Base-by-base conservation (phyloP, 2,329 filamentous ascomycete genomes). In the Monilinia polystroma region DNA sequence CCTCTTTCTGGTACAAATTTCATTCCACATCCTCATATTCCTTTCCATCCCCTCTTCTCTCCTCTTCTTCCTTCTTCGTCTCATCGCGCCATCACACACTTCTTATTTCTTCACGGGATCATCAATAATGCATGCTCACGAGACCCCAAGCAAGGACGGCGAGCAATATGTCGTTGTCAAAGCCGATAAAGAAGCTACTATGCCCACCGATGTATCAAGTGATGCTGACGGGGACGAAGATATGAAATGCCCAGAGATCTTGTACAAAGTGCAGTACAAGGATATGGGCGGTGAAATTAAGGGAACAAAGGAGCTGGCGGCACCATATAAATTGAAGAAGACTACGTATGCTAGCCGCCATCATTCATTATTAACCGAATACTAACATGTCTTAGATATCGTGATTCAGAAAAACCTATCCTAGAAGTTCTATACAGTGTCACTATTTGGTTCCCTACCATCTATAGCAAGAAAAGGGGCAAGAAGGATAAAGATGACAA, bases 221-320 rank as follows among this genome's bases (percentile, higher is more conserved):
- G 64, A 70, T 59, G 58, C 66, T 16, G 67, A 49, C 4, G 63
- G 67, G 20, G 68, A 63, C 32, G 65, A 68, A 29, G 68, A 64
- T 58, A 52, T 47, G 2, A 55, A 71, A 58, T 71, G 70, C 35
- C 70, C 70, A 12, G 67, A 71, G 35, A 72, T 72, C 35, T 35
- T 72, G 5, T 72, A 72, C 53, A 71, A 72, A 47, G 70, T 72
- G 43, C 69, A 72, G 41, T 72, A 72, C 52, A 72, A 72, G 49
- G 69, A 71, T 59, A 66, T 69, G 52, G 58, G 51, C 20, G 70
- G 70, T 14, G 70, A 72, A 32, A 71, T 72, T 18, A 72, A 71
- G 35, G 70, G 69, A 20, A 71, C 69, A 3, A 72, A 72, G n/a
- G 49, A 70, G 7, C 52, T 71, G 20, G 68, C 68, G 47, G 69